Evolutionary conservation across 1,284 basidiomycete genomes (phyloP).

Genomic region (Pseudozyma flocculosa): DNA sequence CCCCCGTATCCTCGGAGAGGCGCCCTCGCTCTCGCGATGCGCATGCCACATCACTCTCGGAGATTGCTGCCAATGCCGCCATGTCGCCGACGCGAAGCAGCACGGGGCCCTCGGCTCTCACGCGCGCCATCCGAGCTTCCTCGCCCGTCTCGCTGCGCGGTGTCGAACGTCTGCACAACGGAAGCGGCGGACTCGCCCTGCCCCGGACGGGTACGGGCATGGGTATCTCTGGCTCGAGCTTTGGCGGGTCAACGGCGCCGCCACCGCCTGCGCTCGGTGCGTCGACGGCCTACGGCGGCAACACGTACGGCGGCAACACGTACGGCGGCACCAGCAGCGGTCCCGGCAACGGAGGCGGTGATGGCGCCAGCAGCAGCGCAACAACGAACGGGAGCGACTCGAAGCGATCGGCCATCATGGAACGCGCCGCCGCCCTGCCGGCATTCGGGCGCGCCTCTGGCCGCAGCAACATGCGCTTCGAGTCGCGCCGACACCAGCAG

Average conservation of each 20-base stretch:
- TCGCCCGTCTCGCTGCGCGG: conserved; percentile 15
- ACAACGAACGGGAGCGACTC: too few relatives aligned
- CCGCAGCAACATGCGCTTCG: too few relatives aligned
- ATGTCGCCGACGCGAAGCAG: not conserved
- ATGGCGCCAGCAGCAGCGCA: conserved; percentile 3
- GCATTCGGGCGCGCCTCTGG: too few relatives aligned
- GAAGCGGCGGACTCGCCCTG: not conserved
- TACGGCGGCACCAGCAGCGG: not conserved
- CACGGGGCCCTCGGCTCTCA: conserved; percentile 21
- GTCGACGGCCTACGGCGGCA: too few relatives aligned
- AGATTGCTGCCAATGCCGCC: too few relatives aligned
- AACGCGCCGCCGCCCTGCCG: not conserved
- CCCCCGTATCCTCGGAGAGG: not conserved
- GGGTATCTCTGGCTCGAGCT: too few relatives aligned
- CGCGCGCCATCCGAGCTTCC: conserved; percentile 23
- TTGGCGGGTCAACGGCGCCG: too few relatives aligned
- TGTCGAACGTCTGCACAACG: conserved; percentile 1
- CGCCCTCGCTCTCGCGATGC: not conserved
- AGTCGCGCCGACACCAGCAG: too few relatives aligned
- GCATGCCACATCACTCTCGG: not conserved
- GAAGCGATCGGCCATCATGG: conserved; percentile 11
- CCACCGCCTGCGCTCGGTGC: too few relatives aligned
- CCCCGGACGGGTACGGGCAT: not conserved
- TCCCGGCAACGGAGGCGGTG: not conserved
- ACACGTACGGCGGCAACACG: too few relatives aligned